Conservation (phyloP, 2,329 filamentous ascomycete species). For the Aaosphaeria arxii region DNA sequence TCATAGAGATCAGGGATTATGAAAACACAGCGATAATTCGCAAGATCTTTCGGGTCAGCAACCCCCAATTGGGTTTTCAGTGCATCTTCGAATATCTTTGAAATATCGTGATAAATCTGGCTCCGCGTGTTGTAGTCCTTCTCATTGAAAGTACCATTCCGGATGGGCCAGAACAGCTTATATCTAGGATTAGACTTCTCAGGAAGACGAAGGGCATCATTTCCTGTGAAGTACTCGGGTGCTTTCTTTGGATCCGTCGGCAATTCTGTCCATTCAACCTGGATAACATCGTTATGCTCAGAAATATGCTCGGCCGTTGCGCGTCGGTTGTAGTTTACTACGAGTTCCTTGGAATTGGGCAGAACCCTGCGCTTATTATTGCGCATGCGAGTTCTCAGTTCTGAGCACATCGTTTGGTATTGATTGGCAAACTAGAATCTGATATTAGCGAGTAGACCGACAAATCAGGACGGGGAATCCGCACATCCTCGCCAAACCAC, state of each 20-base stretch:
- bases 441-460: constrained; percentile 2
- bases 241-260: constrained; percentile 57
- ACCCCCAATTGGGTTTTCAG: constrained; percentile 82
- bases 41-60: constrained; percentile 74
- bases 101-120: constrained; percentile 81
- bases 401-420: constrained; percentile 78
- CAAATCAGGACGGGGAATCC: neutral
- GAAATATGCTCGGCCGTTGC: constrained; percentile 82
- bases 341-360: constrained; percentile 95
- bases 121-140: constrained; percentile 78
- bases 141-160: constrained; percentile 84
- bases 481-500: constrained; percentile 80
- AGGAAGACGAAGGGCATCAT: constrained; percentile 79
- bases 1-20: constrained; percentile 97
- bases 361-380: constrained; percentile 91
- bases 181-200: constrained; percentile 88
- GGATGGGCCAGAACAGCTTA: constrained; percentile 89
- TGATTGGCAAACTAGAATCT: constrained; percentile 49
- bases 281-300: constrained; percentile 90
- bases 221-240: constrained; percentile 77
- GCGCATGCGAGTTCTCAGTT: constrained; percentile 87
- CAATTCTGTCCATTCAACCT: constrained; percentile 94
- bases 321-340: constrained; percentile 88
- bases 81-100: constrained; percentile 80
- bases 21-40: constrained; percentile 93